Evolutionary conservation across 495 filamentous ascomycete genomes (phyloP).

Genomic region (Penicillium samsonianum): DNA sequence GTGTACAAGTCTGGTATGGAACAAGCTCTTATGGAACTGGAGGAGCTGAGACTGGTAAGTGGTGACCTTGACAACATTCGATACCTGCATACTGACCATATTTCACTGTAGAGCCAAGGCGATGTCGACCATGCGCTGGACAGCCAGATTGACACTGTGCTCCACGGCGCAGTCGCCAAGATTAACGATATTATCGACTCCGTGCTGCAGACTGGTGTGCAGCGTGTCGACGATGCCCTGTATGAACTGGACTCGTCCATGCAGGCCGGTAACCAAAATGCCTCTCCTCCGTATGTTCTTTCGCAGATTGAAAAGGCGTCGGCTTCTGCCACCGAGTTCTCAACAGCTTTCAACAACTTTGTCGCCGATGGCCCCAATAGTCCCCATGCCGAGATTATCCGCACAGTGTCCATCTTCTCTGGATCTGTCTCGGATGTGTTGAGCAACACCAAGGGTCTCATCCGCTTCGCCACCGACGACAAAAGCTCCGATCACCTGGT

Average conservation of each 20-base stretch:
- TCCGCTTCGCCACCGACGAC: constrained; percentile 90
- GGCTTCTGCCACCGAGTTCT: constrained; percentile 92
- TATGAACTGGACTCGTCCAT: constrained; percentile 97
- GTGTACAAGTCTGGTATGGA: constrained; percentile 97
- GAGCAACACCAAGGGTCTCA: constrained; percentile 94
- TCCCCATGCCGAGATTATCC: constrained; percentile 87
- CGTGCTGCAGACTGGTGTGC: constrained; percentile 88
- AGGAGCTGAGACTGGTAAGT: constrained; percentile 68
- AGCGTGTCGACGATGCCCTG: constrained; percentile 92
- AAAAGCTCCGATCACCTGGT: constrained; percentile 85
- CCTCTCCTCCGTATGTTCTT: constrained; percentile 90
- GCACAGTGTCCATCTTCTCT: constrained; percentile 85
- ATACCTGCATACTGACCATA: background rate
- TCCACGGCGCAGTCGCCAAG: constrained; percentile 82
- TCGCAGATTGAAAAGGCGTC: constrained; percentile 97
- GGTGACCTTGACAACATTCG: background rate
- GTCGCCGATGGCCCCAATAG: constrained; percentile 96
- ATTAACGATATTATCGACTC: constrained; percentile 98
- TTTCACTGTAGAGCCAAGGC: constrained; percentile 54
- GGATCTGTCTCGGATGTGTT: constrained; percentile 91
- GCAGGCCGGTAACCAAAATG: constrained; percentile 98
- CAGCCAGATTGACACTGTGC: constrained; percentile 83
- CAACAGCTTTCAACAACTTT: constrained; percentile 95
- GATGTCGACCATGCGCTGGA: constrained; percentile 82
- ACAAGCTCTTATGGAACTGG: constrained; percentile 85